These are phyloP conservation scores for Dendrobium catenatum DNA, from an alignment of 106 monocot species.

Conservation along the genomic window DNA sequence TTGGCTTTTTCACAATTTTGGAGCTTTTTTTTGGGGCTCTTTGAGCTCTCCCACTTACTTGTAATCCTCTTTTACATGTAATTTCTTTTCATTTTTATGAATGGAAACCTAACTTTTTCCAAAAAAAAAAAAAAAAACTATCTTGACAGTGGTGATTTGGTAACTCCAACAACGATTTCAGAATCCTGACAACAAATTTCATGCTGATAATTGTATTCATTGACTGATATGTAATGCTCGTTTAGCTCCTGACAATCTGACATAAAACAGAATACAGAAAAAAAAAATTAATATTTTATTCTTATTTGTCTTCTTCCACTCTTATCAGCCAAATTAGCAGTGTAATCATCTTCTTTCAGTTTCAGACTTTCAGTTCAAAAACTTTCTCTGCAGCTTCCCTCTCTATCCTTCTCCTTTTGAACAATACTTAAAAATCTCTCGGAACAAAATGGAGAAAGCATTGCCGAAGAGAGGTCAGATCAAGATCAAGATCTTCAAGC, in stretches of 20 bases:
- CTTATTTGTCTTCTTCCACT: background rate
- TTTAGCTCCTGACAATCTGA: background rate
- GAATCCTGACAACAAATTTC: background rate
- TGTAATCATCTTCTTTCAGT: background rate
- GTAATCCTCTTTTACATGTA: too few species aligned
- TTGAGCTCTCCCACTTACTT: too few species aligned
- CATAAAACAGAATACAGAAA: background rate
- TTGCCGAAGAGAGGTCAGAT: slow-evolving; percentile 8
- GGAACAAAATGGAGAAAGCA: background rate
- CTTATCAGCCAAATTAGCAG: background rate
- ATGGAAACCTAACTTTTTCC: too few species aligned
- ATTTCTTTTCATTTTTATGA: too few species aligned
- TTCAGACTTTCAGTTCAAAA: too few species aligned
- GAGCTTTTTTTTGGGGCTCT: too few species aligned
- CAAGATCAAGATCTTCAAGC: slow-evolving; percentile 8
- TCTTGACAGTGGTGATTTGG: background rate
- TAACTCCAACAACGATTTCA: background rate
- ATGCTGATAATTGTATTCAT: background rate
- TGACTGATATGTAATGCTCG: background rate
- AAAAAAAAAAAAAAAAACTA: background rate
- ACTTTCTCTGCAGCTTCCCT: background rate
- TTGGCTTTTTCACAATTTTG: too few species aligned
- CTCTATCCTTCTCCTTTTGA: background rate
- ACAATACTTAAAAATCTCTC: background rate
- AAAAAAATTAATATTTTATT: background rate